Evolutionary conservation across 139 green algal genomes (phyloP).

Genomic region (Coccomyxa sp.): DNA sequence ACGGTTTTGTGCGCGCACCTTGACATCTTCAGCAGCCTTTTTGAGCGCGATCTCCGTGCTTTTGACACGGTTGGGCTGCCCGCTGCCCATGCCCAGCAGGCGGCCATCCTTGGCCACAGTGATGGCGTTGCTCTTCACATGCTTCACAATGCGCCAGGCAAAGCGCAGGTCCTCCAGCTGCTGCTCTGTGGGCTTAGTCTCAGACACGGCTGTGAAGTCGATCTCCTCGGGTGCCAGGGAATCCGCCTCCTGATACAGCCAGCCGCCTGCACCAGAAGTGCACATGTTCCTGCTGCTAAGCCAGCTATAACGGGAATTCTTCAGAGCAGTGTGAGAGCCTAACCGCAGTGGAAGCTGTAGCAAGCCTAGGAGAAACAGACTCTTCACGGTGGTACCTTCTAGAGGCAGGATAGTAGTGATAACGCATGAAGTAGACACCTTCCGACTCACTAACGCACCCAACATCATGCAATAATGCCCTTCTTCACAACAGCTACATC

Average conservation of each 20-base stretch:
- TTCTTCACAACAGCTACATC: too few species aligned
- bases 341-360: too few species aligned
- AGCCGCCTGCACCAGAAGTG: slow-evolving; percentile 52
- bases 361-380: too few species aligned
- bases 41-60: slow-evolving; percentile 90
- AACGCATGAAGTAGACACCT: too few species aligned
- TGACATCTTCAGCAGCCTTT: slow-evolving; percentile 83
- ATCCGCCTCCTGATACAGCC: slow-evolving; percentile 86
- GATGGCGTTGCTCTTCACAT: slow-evolving; percentile 99
- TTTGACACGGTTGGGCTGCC: slow-evolving; percentile 99
- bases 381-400: too few species aligned
- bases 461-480: too few species aligned
- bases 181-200: slow-evolving; percentile 78
- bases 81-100: slow-evolving; percentile 96
- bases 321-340: too few species aligned
- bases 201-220: slow-evolving; percentile 77
- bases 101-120: slow-evolving; percentile 88
- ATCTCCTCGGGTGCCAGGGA: slow-evolving; percentile 70
- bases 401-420: too few species aligned
- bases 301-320: neutral
- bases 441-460: too few species aligned
- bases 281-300: neutral
- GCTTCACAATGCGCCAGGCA: slow-evolving; percentile 96
- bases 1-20: slow-evolving; percentile 26
- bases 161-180: slow-evolving; percentile 95